These are phyloP conservation scores for Thoreauomyces humboldtii DNA, from an alignment of 192 early-diverging fungal genomes.

Conservation along the genomic window DNA sequence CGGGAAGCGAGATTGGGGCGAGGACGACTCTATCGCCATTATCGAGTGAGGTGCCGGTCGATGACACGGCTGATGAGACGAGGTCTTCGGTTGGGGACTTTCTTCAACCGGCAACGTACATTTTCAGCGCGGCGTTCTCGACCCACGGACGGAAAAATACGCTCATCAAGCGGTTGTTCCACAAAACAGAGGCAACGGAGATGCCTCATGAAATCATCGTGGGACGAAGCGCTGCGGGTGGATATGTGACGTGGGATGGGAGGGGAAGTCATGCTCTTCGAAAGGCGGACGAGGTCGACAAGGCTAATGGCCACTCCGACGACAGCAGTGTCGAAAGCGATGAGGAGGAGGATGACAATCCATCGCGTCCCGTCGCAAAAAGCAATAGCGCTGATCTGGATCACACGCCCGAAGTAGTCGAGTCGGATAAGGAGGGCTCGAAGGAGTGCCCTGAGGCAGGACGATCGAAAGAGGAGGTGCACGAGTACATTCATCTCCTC, in stretches of 20 bases:
- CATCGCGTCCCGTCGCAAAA: too few species aligned
- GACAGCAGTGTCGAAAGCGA: neutral
- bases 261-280: neutral
- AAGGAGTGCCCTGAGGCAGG: neutral
- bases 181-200: conserved; percentile 3
- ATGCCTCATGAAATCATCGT: conserved; percentile 30
- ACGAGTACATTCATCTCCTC: conserved; percentile 24
- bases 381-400: neutral
- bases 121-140: conserved; percentile 26
- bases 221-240: conserved; percentile 1
- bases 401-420: neutral
- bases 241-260: neutral
- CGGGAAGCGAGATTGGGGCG: too few species aligned
- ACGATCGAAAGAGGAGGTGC: conserved; percentile 6
- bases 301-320: neutral
- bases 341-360: too few species aligned
- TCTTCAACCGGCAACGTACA: conserved; percentile 26
- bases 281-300: neutral
- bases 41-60: too few species aligned
- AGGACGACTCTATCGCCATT: too few species aligned
- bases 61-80: too few species aligned
- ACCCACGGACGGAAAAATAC: conserved; percentile 26
- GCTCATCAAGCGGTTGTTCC: conserved; percentile 21
- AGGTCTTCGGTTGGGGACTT: too few species aligned
- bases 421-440: conserved; percentile 3